A percentile compares a stretch with the other conserved stretches of the same genome.
Evolutionary conservation across 2,329 filamentous ascomycete species (phyloP).

Genomic region (Clonostachys sp.): DNA sequence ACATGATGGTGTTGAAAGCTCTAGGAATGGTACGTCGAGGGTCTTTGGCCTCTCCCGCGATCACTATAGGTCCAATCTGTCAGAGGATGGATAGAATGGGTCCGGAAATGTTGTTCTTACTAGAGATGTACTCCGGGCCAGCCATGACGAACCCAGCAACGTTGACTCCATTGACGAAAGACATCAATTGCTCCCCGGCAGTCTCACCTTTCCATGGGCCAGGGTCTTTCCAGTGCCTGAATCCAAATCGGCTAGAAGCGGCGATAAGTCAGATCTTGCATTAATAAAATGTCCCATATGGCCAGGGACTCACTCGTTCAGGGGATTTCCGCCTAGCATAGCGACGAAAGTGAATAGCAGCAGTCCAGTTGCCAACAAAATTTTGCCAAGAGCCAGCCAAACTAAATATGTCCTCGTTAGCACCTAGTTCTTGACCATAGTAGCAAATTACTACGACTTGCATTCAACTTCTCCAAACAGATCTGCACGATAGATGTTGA

Average conservation of each 20-base stretch:
- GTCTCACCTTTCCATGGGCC: background rate
- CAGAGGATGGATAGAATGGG: background rate
- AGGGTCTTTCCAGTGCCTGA: conserved; percentile 2
- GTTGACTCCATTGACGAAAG: conserved; percentile 1
- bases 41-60: conserved; percentile 53
- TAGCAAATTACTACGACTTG: background rate
- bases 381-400: background rate
- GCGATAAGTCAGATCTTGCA: background rate
- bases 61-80: conserved; percentile 20
- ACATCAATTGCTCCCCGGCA: background rate
- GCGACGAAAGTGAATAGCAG: conserved; percentile 1
- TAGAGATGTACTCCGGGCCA: conserved; percentile 55
- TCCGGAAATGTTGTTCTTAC: background rate
- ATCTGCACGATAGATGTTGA: background rate
- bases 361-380: conserved; percentile 1
- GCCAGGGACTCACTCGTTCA: conserved; percentile 1
- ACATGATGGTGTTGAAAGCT: conserved; percentile 71
- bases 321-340: conserved; percentile 3
- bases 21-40: conserved; percentile 14
- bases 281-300: background rate
- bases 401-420: too few relatives aligned
- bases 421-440: too few relatives aligned
- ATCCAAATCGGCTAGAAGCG: background rate
- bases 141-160: conserved; percentile 15
- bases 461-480: background rate